phyloP scores from a whole-genome alignment of 139 green algal genomes.

The Marvania coccoides region DNA sequence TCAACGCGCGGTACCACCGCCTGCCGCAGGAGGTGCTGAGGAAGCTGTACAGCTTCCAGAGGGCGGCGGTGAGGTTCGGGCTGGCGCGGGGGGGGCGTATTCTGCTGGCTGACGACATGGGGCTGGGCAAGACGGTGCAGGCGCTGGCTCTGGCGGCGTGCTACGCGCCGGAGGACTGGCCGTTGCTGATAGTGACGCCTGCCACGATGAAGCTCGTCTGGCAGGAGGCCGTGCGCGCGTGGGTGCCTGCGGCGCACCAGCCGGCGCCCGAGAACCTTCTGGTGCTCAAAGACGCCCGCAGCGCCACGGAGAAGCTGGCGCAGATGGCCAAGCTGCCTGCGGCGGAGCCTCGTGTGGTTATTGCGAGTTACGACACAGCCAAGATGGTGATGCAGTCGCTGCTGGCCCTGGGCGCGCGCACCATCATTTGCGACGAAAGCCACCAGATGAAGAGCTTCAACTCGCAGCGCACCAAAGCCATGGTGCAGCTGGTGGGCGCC shows the following conservation, averaged over 20 bases:
- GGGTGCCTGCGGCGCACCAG: conserved; percentile 19
- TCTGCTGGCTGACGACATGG: conserved; percentile 41
- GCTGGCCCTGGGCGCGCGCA: background rate
- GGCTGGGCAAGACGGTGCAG: conserved; percentile 69
- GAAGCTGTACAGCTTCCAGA: conserved; percentile 2
- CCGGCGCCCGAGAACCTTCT: conserved; percentile 51
- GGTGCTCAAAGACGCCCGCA: conserved; percentile 28
- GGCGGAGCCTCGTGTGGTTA: conserved; percentile 24
- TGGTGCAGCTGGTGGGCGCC: conserved; percentile 38
- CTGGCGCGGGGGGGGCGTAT: conserved; percentile 4
- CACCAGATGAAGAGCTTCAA: conserved; percentile 55
- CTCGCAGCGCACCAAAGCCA: conserved; percentile 44
- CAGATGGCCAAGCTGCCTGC: background rate
- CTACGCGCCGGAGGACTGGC: conserved; percentile 65
- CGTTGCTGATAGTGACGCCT: conserved; percentile 64
- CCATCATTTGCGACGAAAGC: conserved; percentile 47
- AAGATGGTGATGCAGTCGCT: conserved; percentile 44
- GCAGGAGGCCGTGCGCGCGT: conserved; percentile 2
- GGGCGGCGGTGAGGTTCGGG: conserved; percentile 1
- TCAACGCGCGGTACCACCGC: background rate
- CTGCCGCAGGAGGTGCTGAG: background rate
- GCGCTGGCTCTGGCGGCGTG: conserved; percentile 42
- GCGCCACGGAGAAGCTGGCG: background rate
- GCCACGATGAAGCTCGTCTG: conserved; percentile 52
- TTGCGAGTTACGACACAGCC: conserved; percentile 82